Evolutionary conservation across 495 filamentous ascomycete genomes (phyloP).

Genomic region (Penicillium pulvis): DNA sequence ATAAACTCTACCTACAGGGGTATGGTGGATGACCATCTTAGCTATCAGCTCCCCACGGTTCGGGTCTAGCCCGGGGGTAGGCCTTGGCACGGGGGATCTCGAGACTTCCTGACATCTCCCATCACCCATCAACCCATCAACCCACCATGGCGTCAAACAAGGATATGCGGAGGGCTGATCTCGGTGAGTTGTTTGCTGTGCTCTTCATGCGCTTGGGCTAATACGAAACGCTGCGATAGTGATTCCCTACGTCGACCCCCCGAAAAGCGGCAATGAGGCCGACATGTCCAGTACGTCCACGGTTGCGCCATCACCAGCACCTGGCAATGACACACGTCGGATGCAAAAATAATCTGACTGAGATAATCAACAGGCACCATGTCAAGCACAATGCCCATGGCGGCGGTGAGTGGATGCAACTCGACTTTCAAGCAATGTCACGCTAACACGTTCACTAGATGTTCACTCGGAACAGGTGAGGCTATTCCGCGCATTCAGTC

Average conservation of each 20-base stretch:
- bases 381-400: slow-evolving; percentile 87
- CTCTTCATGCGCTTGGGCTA: slow-evolving; percentile 7
- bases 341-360: slow-evolving; percentile 13
- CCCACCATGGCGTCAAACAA: slow-evolving; percentile 70
- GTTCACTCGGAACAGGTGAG: slow-evolving; percentile 86
- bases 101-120: slow-evolving; percentile 14
- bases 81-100: slow-evolving; percentile 17
- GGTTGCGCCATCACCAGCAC: not conserved
- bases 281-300: slow-evolving; percentile 53
- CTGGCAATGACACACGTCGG: not conserved
- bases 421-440: slow-evolving; percentile 2
- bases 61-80: slow-evolving; percentile 5
- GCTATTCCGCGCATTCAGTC: not conserved
- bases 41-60: not conserved
- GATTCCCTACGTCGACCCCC: slow-evolving; percentile 63
- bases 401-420: slow-evolving; percentile 59
- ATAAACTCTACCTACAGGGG: too few relatives aligned
- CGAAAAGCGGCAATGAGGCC: slow-evolving; percentile 54
- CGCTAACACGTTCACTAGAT: slow-evolving; percentile 54
- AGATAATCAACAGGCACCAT: slow-evolving; percentile 57
- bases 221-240: slow-evolving; percentile 40
- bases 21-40: too few relatives aligned
- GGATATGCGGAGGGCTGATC: slow-evolving; percentile 83
- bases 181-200: slow-evolving; percentile 57
- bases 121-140: slow-evolving; percentile 8